Evolutionary conservation across 2,329 filamentous ascomycete species (phyloP), one percentile per base, ranked within the genome.

Genomic region (Diaporthe humulicola): DNA sequence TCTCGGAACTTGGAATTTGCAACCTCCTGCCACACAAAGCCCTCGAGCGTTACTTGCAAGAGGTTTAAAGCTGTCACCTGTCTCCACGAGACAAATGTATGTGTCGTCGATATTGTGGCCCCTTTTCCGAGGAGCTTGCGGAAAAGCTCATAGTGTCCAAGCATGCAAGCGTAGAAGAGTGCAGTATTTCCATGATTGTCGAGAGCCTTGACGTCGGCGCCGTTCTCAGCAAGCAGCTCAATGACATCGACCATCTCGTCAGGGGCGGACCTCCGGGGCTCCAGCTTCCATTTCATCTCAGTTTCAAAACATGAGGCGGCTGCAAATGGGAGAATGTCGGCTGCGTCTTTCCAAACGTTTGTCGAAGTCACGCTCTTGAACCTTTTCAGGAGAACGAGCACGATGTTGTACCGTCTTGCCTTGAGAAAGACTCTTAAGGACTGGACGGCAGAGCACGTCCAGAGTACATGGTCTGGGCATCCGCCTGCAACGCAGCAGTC

Each of bases 131-230:
- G 45, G 4, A 50, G 17, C 17, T 6, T n/a, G 45, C 58, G 38
- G 45, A 64, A 64, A 14, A 64, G 58, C 36, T 64, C 25, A 36
- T 64, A 22, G 17, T 64, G 36, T 42, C 38, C 58, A 64, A 64
- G 58, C 58, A 64, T 64, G 58, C 58, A 64, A 42, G 58, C 58
- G 36, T 64, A 64, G 58, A 64, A 64, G 36, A 64, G 58, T 45
- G 58, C 22, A 45, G 58, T 64, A 36, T 64, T 64, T 33, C 58
- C 58, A 42, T 64, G 58, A 64, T 64, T 42, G 38, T 64, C 58
- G 58, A 64, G 25, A 45, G 58, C 58, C 38, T 33, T 64, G 36
- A 64, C 58, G n/a, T 12, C 38, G 58, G 58, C 58, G 12, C 58
- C 58, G 15, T 64, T 50, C 17, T 50, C 45, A 50, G 19, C 17